These are phyloP conservation scores for Zizania latifolia DNA, from an alignment of 176 grass and related monocot genomes.

Conservation along the genomic window DNA sequence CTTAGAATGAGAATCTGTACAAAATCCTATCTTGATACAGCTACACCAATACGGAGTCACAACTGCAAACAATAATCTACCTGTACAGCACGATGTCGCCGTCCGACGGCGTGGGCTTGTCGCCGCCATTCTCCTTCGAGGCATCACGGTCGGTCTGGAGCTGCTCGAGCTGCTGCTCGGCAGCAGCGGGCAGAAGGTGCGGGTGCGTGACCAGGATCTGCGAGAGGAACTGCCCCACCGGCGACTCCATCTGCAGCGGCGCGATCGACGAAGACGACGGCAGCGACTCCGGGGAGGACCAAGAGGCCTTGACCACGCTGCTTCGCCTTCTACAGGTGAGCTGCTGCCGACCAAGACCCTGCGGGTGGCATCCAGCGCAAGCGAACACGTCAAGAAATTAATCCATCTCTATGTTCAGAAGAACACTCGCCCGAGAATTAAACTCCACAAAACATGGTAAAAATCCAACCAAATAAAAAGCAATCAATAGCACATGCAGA, in stretches of 20 bases:
- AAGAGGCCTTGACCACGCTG: constrained; percentile 43
- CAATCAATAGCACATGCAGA: not conserved
- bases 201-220: constrained; percentile 86
- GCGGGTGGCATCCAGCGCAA: not conserved
- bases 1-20: not conserved
- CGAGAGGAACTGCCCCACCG: constrained; percentile 76
- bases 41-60: not conserved
- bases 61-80: constrained; percentile 31
- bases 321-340: constrained; percentile 32
- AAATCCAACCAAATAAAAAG: not conserved
- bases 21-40: constrained; percentile 4
- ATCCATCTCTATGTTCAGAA: constrained; percentile 6
- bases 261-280: constrained; percentile 65
- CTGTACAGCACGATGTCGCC: constrained; percentile 89
- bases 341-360: constrained; percentile 57
- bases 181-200: constrained; percentile 80
- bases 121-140: constrained; percentile 36
- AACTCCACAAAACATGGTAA: not conserved
- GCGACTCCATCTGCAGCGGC: constrained; percentile 83
- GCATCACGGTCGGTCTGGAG: constrained; percentile 64
- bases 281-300: constrained; percentile 35
- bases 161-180: constrained; percentile 91
- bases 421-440: not conserved
- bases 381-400: not conserved
- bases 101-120: constrained; percentile 45